Conservation (phyloP, 2,329 filamentous ascomycete genomes). For the Sporothrix sp. region DNA sequence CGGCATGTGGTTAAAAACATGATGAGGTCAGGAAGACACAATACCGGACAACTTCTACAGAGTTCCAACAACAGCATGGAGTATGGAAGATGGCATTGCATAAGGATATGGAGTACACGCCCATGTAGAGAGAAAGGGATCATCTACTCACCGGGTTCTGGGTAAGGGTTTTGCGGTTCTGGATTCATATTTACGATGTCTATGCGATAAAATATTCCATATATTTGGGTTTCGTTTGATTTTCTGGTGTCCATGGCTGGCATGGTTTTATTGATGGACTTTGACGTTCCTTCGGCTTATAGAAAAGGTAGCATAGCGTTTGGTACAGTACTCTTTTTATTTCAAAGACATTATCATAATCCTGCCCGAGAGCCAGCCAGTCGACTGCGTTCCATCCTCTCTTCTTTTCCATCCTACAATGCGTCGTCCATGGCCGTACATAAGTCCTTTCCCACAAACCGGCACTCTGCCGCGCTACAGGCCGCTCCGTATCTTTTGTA, state of each 20-base stretch:
- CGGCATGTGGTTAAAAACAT: background rate
- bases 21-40: background rate
- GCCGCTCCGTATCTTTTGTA: slow-evolving; percentile 50
- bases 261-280: background rate
- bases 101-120: background rate
- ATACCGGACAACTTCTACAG: no score
- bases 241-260: background rate
- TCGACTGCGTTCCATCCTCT: no score
- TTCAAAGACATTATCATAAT: background rate
- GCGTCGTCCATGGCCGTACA: no score
- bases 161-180: no score
- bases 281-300: no score
- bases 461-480: slow-evolving; percentile 29
- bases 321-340: no score
- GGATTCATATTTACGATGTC: no score
- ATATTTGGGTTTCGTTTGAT: background rate
- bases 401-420: no score
- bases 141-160: background rate
- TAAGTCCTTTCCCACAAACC: no score
- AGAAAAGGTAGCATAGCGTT: no score
- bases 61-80: background rate
- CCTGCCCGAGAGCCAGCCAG: no score
- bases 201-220: no score
- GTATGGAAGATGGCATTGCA: background rate
- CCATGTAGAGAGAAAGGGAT: background rate